phyloP scores from a whole-genome alignment of 495 filamentous ascomycete genomes.

The Aspergillus sparsus region DNA sequence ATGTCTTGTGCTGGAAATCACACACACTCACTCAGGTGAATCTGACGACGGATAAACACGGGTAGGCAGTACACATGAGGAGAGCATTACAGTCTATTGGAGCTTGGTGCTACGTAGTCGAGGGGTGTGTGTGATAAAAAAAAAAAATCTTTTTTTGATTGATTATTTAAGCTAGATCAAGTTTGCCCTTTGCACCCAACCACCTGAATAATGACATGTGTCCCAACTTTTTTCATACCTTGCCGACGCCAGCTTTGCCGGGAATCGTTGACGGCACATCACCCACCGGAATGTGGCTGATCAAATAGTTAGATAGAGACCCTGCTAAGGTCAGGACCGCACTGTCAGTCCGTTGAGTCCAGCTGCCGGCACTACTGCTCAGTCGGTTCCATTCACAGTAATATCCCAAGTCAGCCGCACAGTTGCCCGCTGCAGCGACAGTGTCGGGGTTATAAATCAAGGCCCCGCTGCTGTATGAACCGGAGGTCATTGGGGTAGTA shows the following conservation, averaged over 20 bases:
- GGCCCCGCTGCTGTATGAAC: slow-evolving; percentile 10
- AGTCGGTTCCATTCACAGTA: slow-evolving; percentile 24
- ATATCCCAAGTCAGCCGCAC: slow-evolving; percentile 11
- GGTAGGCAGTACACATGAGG: too few species aligned
- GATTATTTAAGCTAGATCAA: too few species aligned
- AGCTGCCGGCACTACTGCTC: slow-evolving; percentile 13
- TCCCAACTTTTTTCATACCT: neutral
- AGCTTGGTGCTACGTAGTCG: too few species aligned
- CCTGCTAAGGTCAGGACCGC: slow-evolving; percentile 11
- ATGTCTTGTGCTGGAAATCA: too few species aligned
- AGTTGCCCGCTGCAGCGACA: slow-evolving; percentile 9
- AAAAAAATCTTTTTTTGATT: too few species aligned
- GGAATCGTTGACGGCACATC: slow-evolving; percentile 14
- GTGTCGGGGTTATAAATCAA: slow-evolving; percentile 16
- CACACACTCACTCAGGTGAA: too few species aligned
- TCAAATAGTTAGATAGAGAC: slow-evolving; percentile 1
- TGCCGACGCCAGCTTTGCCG: slow-evolving; percentile 22
- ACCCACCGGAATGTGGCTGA: slow-evolving; percentile 9
- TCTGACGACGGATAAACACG: too few species aligned
- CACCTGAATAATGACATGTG: too few species aligned
- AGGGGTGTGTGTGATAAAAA: too few species aligned
- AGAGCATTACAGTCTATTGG: too few species aligned
- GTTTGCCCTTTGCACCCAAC: too few species aligned
- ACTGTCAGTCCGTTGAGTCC: slow-evolving; percentile 11
- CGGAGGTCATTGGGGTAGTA: slow-evolving; percentile 18